Evolutionary conservation across 2,329 filamentous ascomycete species (phyloP).

Genomic region (Ceratocystis cacaofunesta): DNA sequence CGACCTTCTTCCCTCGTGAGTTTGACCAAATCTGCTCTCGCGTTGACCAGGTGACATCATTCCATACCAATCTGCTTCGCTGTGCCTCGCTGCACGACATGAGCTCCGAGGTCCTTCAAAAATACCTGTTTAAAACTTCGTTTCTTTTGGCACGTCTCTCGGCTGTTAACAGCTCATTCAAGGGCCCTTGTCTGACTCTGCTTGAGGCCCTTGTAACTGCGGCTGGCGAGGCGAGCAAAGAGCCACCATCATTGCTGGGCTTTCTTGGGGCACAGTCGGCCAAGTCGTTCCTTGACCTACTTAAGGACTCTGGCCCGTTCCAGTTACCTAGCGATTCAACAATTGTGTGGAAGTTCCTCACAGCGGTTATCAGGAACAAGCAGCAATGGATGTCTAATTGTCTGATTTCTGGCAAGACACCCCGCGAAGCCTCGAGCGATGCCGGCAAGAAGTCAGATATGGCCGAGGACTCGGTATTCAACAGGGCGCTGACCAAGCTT

Average conservation of each 20-base stretch:
- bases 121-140: constrained; percentile 65
- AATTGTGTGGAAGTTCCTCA: constrained; percentile 71
- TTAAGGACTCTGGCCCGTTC: constrained; percentile 66
- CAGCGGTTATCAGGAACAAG: constrained; percentile 70
- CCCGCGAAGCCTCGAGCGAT: constrained; percentile 44
- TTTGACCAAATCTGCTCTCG: constrained; percentile 44
- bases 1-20: constrained; percentile 46
- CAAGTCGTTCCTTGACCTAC: constrained; percentile 65
- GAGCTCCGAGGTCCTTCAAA: constrained; percentile 52
- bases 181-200: constrained; percentile 49
- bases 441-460: constrained; percentile 25
- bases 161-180: constrained; percentile 52
- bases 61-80: constrained; percentile 56
- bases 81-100: constrained; percentile 49
- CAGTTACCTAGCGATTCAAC: constrained; percentile 48
- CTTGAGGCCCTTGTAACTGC: constrained; percentile 59
- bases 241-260: constrained; percentile 86
- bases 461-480: constrained; percentile 50
- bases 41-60: constrained; percentile 46
- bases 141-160: constrained; percentile 65
- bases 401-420: constrained; percentile 74
- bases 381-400: constrained; percentile 96
- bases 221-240: constrained; percentile 40
- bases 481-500: constrained; percentile 56
- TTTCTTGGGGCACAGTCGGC: constrained; percentile 72